These are phyloP conservation scores for Omphalotus guepiniiformis DNA, from an alignment of 768 basidiomycete genomes.

Conservation along the genomic window DNA sequence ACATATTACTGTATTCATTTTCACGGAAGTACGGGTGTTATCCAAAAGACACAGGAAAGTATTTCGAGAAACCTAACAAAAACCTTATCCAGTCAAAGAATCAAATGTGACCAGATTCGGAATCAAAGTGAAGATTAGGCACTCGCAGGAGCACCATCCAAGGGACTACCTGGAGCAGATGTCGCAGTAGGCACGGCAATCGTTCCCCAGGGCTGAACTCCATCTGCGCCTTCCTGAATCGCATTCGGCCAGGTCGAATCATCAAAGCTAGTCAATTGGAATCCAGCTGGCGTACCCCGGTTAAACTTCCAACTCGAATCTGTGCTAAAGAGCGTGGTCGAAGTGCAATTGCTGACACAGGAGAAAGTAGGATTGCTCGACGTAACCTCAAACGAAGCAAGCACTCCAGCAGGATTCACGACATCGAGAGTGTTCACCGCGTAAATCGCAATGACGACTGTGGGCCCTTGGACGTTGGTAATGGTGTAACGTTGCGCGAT, in stretches of 20 bases:
- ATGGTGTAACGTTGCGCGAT: constrained; percentile 5
- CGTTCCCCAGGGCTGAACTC: background rate
- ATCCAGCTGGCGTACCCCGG: constrained; percentile 2
- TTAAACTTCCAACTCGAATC: constrained; percentile 6
- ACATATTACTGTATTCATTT: background rate
- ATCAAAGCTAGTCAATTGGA: constrained; percentile 7
- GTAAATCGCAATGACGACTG: constrained; percentile 1
- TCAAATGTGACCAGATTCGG: too few relatives aligned
- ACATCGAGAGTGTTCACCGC: constrained; percentile 4
- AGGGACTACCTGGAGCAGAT: constrained; percentile 3
- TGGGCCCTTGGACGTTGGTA: background rate
- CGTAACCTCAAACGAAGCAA: constrained; percentile 7
- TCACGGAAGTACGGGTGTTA: background rate
- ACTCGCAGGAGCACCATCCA: constrained; percentile 3
- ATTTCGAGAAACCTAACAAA: background rate
- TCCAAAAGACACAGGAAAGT: background rate
- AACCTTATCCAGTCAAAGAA: too few relatives aligned
- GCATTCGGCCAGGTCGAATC: constrained; percentile 8
- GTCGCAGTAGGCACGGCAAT: constrained; percentile 2
- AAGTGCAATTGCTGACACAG: constrained; percentile 5
- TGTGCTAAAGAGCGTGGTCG: background rate
- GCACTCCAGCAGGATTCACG: constrained; percentile 8
- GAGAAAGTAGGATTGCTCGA: background rate
- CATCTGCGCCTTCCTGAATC: background rate
- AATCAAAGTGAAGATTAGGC: background rate